Base-by-base conservation (phyloP, 108 stramenopile species). In the Pseudonitzschia delicatissima region DNA sequence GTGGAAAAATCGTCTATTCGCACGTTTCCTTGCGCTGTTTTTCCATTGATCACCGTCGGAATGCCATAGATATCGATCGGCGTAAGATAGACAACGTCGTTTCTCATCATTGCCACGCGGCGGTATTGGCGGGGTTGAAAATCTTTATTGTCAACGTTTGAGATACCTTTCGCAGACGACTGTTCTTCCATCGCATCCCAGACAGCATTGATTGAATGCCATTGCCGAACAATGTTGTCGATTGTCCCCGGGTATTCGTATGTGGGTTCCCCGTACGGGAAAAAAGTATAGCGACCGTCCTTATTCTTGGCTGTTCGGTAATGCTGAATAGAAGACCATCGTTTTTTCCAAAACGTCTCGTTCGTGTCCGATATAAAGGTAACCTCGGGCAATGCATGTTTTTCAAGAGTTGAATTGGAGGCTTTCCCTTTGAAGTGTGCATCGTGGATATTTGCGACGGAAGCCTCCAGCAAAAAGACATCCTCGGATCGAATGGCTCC, bases 21-120 rank as follows among this genome's bases (percentile, higher is more conserved):
- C 11, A 45, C 3, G 45, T n/a, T 45, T 6, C 11, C 69, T 48
- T 25, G 28, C 12, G 36, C 69, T 71, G 25, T 64, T 15, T 37
- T 27, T 27, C 0, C 29, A 0, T 12, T 9, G 29, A 27, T 23
- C 26, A 28, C 8, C 31, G 33, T 27, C 68, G 13, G 7, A 28
- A 28, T 27, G 37, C 37, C 7, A 61, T 26, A 61, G 35, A 78
- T 51, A 47, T 73, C 72, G 18, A 78, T 49, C 8, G 77, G 77
- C 5, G 72, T 69, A n/a, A 66, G 15, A 49, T 69, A 78, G 0
- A 78, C 49, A 7, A 78, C 77, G 64, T 78, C 77, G 61, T 12
- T 23, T 15, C 77, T 72, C n/a, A 78, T 27, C 68, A 78, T 69
- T 11, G 77, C 77, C 7, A 78, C 77, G 15, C 67, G 50, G 17